Conservation (phyloP, 2,329 filamentous ascomycete genomes). For the Fusarium abutilonis region DNA sequence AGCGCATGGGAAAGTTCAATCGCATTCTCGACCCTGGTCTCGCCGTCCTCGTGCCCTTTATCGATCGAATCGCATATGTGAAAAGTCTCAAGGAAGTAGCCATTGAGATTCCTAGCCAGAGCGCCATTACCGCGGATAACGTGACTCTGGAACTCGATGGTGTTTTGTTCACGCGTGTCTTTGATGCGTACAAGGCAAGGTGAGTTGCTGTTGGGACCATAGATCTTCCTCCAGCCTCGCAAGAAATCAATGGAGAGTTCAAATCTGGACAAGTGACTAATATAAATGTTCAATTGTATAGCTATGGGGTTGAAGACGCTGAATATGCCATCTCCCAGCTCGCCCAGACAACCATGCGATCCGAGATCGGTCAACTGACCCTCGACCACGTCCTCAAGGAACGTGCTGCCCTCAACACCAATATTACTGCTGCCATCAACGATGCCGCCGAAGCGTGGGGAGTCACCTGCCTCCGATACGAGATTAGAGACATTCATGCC, state of each 20-base stretch:
- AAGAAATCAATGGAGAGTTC: neutral
- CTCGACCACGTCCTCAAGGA: constrained; percentile 98
- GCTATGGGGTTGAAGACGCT: constrained; percentile 97
- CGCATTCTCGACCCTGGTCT: constrained; percentile 92
- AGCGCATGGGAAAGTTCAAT: constrained; percentile 98
- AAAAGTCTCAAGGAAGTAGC: constrained; percentile 96
- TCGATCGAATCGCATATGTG: constrained; percentile 97
- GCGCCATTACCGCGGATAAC: constrained; percentile 97
- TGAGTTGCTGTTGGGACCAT: constrained; percentile 53
- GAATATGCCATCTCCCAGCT: constrained; percentile 99
- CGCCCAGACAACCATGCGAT: constrained; percentile 98
- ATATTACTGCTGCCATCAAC: constrained; percentile 99
- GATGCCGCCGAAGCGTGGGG: constrained; percentile 98
- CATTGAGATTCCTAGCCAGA: constrained; percentile 97
- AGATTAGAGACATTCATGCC: constrained; percentile 98
- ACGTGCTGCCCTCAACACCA: constrained; percentile 92
- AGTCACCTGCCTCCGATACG: constrained; percentile 93
- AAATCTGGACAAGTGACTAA: constrained; percentile 12
- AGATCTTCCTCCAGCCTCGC: neutral
- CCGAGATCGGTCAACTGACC: constrained; percentile 94
- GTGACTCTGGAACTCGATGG: constrained; percentile 96
- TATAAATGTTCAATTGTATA: constrained; percentile 50
- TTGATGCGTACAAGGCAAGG: constrained; percentile 98
- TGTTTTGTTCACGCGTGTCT: constrained; percentile 93
- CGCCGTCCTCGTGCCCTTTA: constrained; percentile 85